phyloP scores from a whole-genome alignment of 208 protist genomes.

The Sergeia podlipaevii region DNA sequence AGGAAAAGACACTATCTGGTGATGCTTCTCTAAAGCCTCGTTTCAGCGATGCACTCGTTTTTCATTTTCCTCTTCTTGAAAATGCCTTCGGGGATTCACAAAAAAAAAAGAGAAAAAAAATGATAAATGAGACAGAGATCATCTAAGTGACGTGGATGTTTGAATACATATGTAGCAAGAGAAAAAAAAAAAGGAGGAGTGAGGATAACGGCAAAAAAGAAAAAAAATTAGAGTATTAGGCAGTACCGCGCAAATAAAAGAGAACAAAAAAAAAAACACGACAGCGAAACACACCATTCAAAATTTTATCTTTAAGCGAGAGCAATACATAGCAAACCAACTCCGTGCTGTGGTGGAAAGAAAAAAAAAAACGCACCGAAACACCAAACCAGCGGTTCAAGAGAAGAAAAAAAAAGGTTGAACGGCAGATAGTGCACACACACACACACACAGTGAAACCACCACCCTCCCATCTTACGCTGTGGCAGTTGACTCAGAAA shows the following conservation, averaged over 20 bases:
- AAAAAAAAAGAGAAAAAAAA: too few relatives aligned
- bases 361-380: constrained; percentile 6
- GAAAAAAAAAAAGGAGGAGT: constrained; percentile 5
- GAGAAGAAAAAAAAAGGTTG: constrained; percentile 4
- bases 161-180: constrained; percentile 2
- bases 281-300: too few relatives aligned
- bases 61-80: too few relatives aligned
- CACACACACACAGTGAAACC: too few relatives aligned
- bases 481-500: background rate
- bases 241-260: background rate
- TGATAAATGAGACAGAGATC: background rate
- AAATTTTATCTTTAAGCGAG: too few relatives aligned
- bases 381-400: background rate
- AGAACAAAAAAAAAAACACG: constrained; percentile 6
- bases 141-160: background rate
- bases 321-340: background rate
- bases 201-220: constrained; percentile 9
- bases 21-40: too few relatives aligned
- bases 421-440: background rate
- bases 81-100: too few relatives aligned
- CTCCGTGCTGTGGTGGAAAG: background rate
- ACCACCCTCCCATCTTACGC: too few relatives aligned
- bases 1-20: too few relatives aligned
- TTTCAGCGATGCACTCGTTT: too few relatives aligned
- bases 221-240: constrained; percentile 3